Conservation (phyloP, 495 filamentous ascomycete genomes). For the Penicillium coffeae region DNA sequence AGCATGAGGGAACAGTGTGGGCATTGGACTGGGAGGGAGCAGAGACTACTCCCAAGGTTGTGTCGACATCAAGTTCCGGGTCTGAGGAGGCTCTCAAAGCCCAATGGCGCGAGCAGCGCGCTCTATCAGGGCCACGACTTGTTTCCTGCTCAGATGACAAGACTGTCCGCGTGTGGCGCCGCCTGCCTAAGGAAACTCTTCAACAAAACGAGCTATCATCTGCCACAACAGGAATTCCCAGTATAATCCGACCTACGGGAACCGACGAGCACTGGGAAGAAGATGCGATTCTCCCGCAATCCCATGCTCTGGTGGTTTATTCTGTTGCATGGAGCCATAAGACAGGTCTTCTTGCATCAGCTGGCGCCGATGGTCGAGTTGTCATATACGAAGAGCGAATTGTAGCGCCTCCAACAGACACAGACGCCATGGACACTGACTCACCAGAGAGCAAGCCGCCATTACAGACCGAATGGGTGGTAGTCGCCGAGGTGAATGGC, state of each 20-base stretch:
- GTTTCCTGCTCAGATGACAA: constrained; percentile 75
- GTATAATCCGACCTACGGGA: constrained; percentile 70
- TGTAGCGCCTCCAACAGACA: constrained; percentile 17
- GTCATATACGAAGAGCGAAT: constrained; percentile 72
- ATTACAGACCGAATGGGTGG: constrained; percentile 57
- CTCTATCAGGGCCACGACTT: constrained; percentile 59
- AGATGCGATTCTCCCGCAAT: constrained; percentile 64
- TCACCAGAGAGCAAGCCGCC: constrained; percentile 1
- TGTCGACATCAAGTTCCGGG: background rate
- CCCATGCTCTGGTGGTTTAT: constrained; percentile 79
- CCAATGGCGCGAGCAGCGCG: constrained; percentile 38
- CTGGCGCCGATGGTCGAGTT: constrained; percentile 80
- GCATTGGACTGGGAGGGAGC: constrained; percentile 70
- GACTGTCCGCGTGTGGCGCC: constrained; percentile 73
- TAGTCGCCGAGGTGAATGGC: constrained; percentile 59
- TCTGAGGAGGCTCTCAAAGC: constrained; percentile 9
- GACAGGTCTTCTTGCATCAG: constrained; percentile 72
- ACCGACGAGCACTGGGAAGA: constrained; percentile 77
- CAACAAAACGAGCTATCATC: constrained; percentile 26
- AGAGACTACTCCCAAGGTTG: constrained; percentile 2
- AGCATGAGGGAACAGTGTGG: constrained; percentile 83
- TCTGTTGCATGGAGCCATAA: constrained; percentile 71
- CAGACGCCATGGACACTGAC: constrained; percentile 40
- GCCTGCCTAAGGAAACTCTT: constrained; percentile 50
- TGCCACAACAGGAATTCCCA: constrained; percentile 54